Base-by-base conservation (phyloP, 2,329 filamentous ascomycete genomes). In the Chrysosporium queenslandicum region DNA sequence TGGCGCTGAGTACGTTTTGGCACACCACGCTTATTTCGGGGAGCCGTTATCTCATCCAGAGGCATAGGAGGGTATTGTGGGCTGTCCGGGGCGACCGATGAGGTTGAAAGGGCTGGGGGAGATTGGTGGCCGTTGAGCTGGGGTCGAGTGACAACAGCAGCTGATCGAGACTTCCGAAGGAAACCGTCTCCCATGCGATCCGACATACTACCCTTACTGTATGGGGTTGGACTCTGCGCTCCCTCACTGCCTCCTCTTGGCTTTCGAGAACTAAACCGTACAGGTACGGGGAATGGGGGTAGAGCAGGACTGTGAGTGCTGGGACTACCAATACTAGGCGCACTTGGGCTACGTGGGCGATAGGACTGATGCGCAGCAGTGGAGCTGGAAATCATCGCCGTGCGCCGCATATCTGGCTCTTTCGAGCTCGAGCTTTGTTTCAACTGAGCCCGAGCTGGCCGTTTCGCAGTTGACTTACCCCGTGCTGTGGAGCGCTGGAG, bases 271-370 rank as follows among this genome's bases (percentile, higher is more conserved):
- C 91, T 97, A 27, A 87, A 86, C 53, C 92, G 78, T 2, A 83
- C 84, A 0, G 92, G 92, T 5, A 98, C 94, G 0, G 92, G 90
- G 72, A 94, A 96, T 0, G 92, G 92, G 25, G 92, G 90, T 49
- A 54, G 60, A 18, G 60, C 55, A 8, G 63, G 60, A 47, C 64
- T 62, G 30, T 63, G 66, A n/a, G 66, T 53, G 11, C 18, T 53
- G 6, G 46, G 64, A 50, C 66, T 68, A 29, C 72, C 68, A 18
- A 72, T 64, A 52, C 68, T 71, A 9, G 72, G 71, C 23, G 68
- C 68, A 45, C 71, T 73, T 2, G 72, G 71, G 50, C 68, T 75
- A 41, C 74, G 71, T 51, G 72, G 55, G 81, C 87, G 46, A 73
- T 76, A 50, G 81, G 68, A 64, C 23, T 56, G 54, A 58, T 91